Evolutionary conservation across 441 rosid genomes (phyloP), one percentile per base, ranked within the genome.

Genomic region (Brassica hybrid): DNA sequence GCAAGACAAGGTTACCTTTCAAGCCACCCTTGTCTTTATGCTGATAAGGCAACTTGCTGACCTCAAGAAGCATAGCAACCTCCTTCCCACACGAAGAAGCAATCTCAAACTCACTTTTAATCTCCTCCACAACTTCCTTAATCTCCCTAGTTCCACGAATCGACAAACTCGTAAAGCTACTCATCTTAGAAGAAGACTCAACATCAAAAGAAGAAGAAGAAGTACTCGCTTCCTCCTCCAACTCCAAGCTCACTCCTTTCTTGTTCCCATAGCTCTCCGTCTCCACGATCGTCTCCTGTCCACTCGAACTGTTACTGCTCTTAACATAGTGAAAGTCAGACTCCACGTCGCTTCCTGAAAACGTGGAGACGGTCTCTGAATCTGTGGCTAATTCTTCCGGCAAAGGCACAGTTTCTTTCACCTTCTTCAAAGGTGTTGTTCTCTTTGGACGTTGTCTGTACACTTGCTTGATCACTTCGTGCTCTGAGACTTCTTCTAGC

Each of bases 1-100:
- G 41, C 23, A 50, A 66, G 74, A 65, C 52, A 69, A 1, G 34
- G 72, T 80, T 43, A 94, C 99, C 97, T 91, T 88, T 83, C 52
- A 90, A 81, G 18, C 84, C 83, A 61, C 67, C 7, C 48, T 89
- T 80, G 69, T 83, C 80, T 75, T 82, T 84, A 54, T 80, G 88
- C 75, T 83, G 91, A 82, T 94, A 94, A 67, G 98, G 97, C 86
- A 89, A 81, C 79, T 81, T 91, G 63, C 86, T 87, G 78, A 88
- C 98, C 76, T 91, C 96, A 81, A 94, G 98, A 80, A 94, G 79
- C 34, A 89, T 32, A 2, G 93, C 98, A 48, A 91, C 93, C 87
- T 94, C 98, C 69, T 84, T 91, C 48, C 98, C 98, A 78, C 79
- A 88, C 58, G 82, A 71, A 70, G 88, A 85, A 32, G 97, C 98